phyloP scores from a whole-genome alignment of 2,329 filamentous ascomycete species.

The Fusarium concolor region DNA sequence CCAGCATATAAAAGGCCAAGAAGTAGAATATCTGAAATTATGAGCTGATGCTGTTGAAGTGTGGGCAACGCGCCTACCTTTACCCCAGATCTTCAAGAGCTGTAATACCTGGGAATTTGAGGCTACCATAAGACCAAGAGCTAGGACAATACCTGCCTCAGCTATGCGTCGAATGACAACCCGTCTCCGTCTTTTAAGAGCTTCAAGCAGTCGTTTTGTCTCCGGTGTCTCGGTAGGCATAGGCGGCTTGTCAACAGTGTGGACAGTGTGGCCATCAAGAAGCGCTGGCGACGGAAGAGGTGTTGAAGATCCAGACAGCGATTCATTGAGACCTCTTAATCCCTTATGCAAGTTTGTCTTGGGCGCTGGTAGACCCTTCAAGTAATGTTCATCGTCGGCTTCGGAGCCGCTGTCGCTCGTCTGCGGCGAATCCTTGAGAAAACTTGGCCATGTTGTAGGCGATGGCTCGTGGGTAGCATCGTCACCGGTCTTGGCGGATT shows the following conservation, averaged over 20 bases:
- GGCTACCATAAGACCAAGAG: conserved; percentile 61
- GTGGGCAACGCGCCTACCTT: conserved; percentile 55
- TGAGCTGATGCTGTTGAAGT: background rate
- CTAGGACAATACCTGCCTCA: conserved; percentile 64
- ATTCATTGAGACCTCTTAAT: conserved; percentile 70
- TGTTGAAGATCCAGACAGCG: conserved; percentile 65
- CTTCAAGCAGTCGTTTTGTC: conserved; percentile 40
- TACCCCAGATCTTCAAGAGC: conserved; percentile 59
- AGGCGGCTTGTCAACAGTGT: conserved; percentile 35
- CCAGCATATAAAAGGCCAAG: conserved; percentile 52
- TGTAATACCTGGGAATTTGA: conserved; percentile 60
- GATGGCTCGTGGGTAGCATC: conserved; percentile 41
- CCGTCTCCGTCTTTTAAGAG: conserved; percentile 59
- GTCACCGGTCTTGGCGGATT: conserved; percentile 30
- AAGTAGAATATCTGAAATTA: conserved; percentile 57
- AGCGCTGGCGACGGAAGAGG: conserved; percentile 64
- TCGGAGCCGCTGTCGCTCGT: conserved; percentile 93
- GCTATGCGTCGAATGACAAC: conserved; percentile 64
- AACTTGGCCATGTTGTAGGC: conserved; percentile 44
- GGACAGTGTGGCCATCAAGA: conserved; percentile 56
- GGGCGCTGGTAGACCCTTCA: conserved; percentile 87
- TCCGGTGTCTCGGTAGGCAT: conserved; percentile 27
- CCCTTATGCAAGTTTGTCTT: conserved; percentile 81
- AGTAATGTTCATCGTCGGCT: conserved; percentile 91
- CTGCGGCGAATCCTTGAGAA: conserved; percentile 66